Conservation (phyloP, 371 early-diverging fungal species). For the Massospora cicadina region DNA sequence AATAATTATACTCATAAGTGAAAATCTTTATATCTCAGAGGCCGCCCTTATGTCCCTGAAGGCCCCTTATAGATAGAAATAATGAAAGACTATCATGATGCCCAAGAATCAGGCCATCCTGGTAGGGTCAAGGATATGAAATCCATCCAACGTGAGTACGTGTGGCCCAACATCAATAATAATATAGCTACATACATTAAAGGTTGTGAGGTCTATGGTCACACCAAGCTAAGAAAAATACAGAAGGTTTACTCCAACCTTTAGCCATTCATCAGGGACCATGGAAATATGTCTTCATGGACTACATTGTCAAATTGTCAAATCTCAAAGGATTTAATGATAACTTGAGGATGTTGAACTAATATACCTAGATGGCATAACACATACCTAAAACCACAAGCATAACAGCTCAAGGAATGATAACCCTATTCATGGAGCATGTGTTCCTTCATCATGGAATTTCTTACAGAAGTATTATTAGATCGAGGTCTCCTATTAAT, state of each 20-base stretch:
- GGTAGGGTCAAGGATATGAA: neutral
- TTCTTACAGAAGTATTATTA: neutral
- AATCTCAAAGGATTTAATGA: neutral
- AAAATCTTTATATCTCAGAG: neutral
- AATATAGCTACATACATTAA: neutral
- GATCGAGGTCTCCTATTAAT: neutral
- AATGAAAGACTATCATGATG: neutral
- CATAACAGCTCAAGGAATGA: neutral
- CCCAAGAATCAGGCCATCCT: neutral
- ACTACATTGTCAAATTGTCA: neutral
- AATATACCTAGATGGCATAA: neutral
- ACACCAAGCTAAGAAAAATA: neutral
- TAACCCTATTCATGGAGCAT: neutral
- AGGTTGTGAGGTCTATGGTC: neutral
- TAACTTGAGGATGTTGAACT: neutral
- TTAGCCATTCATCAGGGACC: neutral
- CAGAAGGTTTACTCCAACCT: neutral
- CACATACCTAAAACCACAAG: neutral
- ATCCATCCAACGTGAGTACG: neutral
- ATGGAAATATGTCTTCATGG: neutral
- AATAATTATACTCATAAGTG: neutral
- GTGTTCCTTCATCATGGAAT: neutral
- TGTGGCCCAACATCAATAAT: neutral
- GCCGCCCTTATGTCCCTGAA: neutral
- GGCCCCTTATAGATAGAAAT: neutral